Percentiles rank a stretch among this genome's conserved stretches.
These are phyloP conservation scores for Ophiostoma angusticollis DNA, from an alignment of 2,329 filamentous ascomycete species.

Conservation along the genomic window DNA sequence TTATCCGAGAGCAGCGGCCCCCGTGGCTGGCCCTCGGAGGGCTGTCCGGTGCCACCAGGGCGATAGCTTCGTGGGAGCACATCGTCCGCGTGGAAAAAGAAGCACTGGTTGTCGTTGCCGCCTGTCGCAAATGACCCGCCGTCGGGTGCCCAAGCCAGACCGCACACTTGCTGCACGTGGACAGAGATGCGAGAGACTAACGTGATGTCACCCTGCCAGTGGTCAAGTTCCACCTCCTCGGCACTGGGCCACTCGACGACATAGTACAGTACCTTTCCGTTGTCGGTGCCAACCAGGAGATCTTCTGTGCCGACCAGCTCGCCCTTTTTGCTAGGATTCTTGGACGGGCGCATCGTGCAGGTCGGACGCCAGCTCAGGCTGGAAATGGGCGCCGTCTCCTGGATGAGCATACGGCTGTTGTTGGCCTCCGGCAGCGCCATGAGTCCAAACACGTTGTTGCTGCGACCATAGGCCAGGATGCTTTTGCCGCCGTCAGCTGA, in stretches of 20 bases:
- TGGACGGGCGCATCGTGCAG: slow-evolving; percentile 37
- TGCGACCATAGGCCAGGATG: slow-evolving; percentile 76
- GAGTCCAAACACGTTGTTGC: slow-evolving; percentile 61
- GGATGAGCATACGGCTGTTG: slow-evolving; percentile 41
- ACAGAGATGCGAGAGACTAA: slow-evolving; percentile 64
- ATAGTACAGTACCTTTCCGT: slow-evolving; percentile 77
- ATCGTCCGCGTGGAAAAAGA: slow-evolving; percentile 59
- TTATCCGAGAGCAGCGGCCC: background rate
- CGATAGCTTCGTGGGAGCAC: slow-evolving; percentile 28
- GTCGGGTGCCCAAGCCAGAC: slow-evolving; percentile 73
- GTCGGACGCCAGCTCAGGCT: slow-evolving; percentile 72
- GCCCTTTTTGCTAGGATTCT: slow-evolving; percentile 33
- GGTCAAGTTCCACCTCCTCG: slow-evolving; percentile 49
- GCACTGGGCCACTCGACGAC: slow-evolving; percentile 69
- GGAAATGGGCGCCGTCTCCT: slow-evolving; percentile 59
- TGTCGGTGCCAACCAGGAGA: slow-evolving; percentile 73
- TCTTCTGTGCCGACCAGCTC: slow-evolving; percentile 59
- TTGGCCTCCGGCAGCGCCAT: slow-evolving; percentile 57
- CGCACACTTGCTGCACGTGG: slow-evolving; percentile 84
- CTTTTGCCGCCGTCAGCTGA: slow-evolving; percentile 60
- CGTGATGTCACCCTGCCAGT: slow-evolving; percentile 67
- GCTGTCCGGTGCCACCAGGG: background rate
- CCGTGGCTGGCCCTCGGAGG: background rate
- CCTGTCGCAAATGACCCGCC: slow-evolving; percentile 72
- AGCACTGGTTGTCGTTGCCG: slow-evolving; percentile 84